phyloP scores from a whole-genome alignment of 2,329 filamentous ascomycete species.

The Pseudophaeomoniella oleicola region DNA sequence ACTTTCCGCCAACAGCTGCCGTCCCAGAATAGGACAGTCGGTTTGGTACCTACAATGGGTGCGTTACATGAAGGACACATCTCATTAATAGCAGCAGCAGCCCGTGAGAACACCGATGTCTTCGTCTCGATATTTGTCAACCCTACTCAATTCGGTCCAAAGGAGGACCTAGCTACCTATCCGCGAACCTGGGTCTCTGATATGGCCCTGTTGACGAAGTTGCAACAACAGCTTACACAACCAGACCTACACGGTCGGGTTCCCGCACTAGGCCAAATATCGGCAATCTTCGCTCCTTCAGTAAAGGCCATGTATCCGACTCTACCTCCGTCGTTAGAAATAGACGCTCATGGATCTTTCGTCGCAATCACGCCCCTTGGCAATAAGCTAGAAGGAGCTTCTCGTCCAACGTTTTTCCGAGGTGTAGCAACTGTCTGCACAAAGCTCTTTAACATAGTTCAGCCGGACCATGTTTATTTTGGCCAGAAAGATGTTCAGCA shows the following conservation, averaged over 20 bases:
- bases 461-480: conserved; percentile 72
- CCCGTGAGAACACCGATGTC: conserved; percentile 69
- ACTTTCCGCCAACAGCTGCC: conserved; percentile 53
- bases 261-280: conserved; percentile 49
- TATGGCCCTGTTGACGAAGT: conserved; percentile 44
- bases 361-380: conserved; percentile 79
- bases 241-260: not conserved
- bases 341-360: conserved; percentile 71
- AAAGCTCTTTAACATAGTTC: conserved; percentile 76
- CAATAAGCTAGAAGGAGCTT: conserved; percentile 67
- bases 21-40: conserved; percentile 56
- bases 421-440: conserved; percentile 94
- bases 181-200: conserved; percentile 81
- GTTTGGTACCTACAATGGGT: conserved; percentile 93
- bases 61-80: conserved; percentile 88
- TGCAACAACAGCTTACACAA: not conserved
- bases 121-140: conserved; percentile 93
- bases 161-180: conserved; percentile 79
- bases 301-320: conserved; percentile 79
- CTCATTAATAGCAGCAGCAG: conserved; percentile 70
- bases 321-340: conserved; percentile 55
- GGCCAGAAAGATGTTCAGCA: conserved; percentile 98
- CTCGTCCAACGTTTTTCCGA: conserved; percentile 85
- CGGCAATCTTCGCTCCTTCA: conserved; percentile 73
- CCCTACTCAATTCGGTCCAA: conserved; percentile 83